Conservation (phyloP, 257 asterid genomes). For the Verbascum thapsus region DNA sequence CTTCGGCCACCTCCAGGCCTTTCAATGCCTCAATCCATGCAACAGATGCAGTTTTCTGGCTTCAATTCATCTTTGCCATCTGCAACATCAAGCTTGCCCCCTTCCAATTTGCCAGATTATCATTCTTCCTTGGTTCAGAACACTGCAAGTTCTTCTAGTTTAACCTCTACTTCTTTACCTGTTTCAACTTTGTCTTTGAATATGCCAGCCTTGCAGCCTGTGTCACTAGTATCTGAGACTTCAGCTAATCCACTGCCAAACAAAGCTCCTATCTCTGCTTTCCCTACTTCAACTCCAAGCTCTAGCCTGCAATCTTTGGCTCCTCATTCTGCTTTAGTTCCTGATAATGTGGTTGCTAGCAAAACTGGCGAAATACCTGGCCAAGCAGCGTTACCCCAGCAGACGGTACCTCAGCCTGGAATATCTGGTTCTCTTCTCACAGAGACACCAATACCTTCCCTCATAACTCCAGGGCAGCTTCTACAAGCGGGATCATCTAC, state of each 20-base stretch:
- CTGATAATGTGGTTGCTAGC: constrained; percentile 48
- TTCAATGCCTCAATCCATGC: constrained; percentile 76
- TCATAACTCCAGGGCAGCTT: constrained; percentile 88
- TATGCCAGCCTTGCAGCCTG: constrained; percentile 54
- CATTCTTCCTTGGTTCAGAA: constrained; percentile 49
- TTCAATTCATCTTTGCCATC: constrained; percentile 62
- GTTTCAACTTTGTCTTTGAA: constrained; percentile 51
- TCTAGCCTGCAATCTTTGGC: constrained; percentile 48
- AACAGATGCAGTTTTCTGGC: constrained; percentile 73
- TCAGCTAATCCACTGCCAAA: constrained; percentile 41
- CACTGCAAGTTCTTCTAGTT: constrained; percentile 42
- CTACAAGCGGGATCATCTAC: constrained; percentile 62
- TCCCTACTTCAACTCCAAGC: constrained; percentile 42
- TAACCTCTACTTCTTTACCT: constrained; percentile 53
- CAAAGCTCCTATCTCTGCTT: constrained; percentile 51
- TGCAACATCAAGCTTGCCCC: constrained; percentile 48
- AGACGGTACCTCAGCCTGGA: constrained; percentile 47
- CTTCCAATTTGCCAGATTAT: constrained; percentile 57
- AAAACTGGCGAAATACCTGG: constrained; percentile 46
- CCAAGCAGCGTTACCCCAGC: constrained; percentile 44
- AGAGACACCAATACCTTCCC: constrained; percentile 62
- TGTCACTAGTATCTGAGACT: constrained; percentile 50
- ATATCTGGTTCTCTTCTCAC: constrained; percentile 40
- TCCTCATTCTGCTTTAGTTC: constrained; percentile 43
- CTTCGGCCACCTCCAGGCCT: constrained; percentile 85